A percentile compares a stretch with the other conserved stretches of the same genome.
Evolutionary conservation across 2,329 filamentous ascomycete species (phyloP).

Genomic region (Cucurbitaria berberidis): DNA sequence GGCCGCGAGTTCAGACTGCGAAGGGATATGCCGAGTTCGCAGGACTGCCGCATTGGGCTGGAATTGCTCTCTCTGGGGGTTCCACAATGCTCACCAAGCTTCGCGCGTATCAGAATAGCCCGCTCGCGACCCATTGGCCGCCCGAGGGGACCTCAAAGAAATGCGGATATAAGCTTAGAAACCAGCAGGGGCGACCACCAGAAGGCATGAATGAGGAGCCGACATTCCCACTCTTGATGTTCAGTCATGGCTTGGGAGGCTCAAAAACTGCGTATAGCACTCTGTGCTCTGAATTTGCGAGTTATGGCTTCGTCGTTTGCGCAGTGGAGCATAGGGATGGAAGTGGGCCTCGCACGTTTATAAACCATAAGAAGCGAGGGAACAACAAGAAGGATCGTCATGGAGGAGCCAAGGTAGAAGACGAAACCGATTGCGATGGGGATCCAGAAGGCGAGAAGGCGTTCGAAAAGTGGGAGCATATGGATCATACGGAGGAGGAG

Average conservation of each 20-base stretch:
- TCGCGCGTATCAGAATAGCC: conserved; percentile 67
- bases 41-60: conserved; percentile 54
- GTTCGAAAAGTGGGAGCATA: conserved; percentile 30
- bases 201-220: conserved; percentile 47
- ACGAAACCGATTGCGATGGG: conserved; percentile 7
- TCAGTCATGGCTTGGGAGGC: conserved; percentile 70
- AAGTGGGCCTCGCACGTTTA: conserved; percentile 65
- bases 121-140: conserved; percentile 63
- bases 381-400: conserved; percentile 19
- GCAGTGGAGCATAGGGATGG: conserved; percentile 71
- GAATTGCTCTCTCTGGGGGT: conserved; percentile 61
- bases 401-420: conserved; percentile 20
- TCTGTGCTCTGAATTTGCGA: conserved; percentile 70
- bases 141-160: conserved; percentile 49
- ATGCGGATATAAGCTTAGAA: conserved; percentile 51
- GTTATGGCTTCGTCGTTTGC: conserved; percentile 69
- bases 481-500: conserved; percentile 50
- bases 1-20: conserved; percentile 62
- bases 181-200: conserved; percentile 49
- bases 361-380: conserved; percentile 59
- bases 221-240: conserved; percentile 67
- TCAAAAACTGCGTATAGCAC: conserved; percentile 68
- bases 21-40: conserved; percentile 69
- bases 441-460: conserved; percentile 26
- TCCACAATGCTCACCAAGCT: conserved; percentile 70